phyloP scores from a whole-genome alignment of 2,329 filamentous ascomycete genomes.

The Cladophialophora immunda region DNA sequence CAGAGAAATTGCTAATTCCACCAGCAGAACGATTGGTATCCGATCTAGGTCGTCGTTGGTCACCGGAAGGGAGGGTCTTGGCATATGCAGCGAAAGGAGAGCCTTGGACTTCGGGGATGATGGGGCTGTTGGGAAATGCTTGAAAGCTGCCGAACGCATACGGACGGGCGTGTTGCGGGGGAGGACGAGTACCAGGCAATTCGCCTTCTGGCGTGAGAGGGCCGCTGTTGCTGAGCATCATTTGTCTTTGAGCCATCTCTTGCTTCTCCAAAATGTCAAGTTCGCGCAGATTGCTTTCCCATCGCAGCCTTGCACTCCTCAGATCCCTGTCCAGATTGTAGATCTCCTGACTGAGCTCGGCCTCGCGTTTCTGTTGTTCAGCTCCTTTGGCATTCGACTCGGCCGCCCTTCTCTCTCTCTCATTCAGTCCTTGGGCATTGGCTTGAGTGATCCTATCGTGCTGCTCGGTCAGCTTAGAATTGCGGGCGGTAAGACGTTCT shows the following conservation, averaged over 20 bases:
- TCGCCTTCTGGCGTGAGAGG: conserved; percentile 68
- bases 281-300: conserved; percentile 50
- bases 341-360: conserved; percentile 52
- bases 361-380: conserved; percentile 55
- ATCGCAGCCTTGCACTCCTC: conserved; percentile 27
- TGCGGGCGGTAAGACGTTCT: conserved; percentile 67
- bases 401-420: conserved; percentile 60
- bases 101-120: conserved; percentile 36
- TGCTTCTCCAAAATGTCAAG: conserved; percentile 38
- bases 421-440: conserved; percentile 65
- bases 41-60: conserved; percentile 39
- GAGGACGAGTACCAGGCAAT: conserved; percentile 61
- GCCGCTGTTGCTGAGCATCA: conserved; percentile 53
- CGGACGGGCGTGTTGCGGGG: conserved; percentile 40
- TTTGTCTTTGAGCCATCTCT: conserved; percentile 50
- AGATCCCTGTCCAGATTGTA: conserved; percentile 51
- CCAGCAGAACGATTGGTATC: conserved; percentile 41
- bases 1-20: conserved; percentile 39
- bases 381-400: conserved; percentile 57
- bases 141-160: conserved; percentile 41
- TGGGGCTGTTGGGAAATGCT: conserved; percentile 40
- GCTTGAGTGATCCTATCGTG: conserved; percentile 67
- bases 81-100: conserved; percentile 42
- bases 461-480: conserved; percentile 67
- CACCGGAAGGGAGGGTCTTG: conserved; percentile 35